Base-by-base conservation (phyloP, 306 rosid species). In the Datisca glomerata region DNA sequence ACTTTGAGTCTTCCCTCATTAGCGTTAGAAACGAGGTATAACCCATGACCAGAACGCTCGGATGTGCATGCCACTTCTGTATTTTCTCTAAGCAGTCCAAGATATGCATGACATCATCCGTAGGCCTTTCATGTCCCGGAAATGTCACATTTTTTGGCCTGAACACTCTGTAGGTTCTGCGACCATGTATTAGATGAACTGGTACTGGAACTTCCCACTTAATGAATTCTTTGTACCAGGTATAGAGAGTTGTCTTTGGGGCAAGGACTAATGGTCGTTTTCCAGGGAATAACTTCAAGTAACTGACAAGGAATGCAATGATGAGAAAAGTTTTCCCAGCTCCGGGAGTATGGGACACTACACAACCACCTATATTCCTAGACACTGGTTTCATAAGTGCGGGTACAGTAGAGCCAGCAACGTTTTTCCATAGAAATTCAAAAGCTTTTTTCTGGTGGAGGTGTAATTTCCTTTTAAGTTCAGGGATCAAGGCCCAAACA, bases 21-120 rank as follows among this genome's bases (percentile, higher is more conserved):
- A 89, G 45, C 15, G 86, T 66, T 29, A 72, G 66, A 53, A 89
- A 89, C 4, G 89, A 89, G 35, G 94, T 76, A 57, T 89, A 89
- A 2, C 94, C 94, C 97, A 89, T 83, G 66, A 89, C 78, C 1
- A 87, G 94, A 63, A 87, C 86, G 48, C 94, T 87, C 0, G 97
- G 93, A 9, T 77, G 89, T 0, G 97, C 67, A 65, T 80, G 86
- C 96, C 94, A 82, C 55, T 68, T 79, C 57, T 79, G 70, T 33
- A 86, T 79, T 51, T 79, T 86, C 32, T 72, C 76, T 12, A 82
- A 38, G 58, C 93, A 86, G 67, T 86, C 86, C 55, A 86, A 45
- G 56, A 74, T 65, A 66, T 86, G 93, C 64, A 69, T 73, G 14
- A 73, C 85, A 64, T 87, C 85, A 21, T 61, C 67, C 1, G 68